These are phyloP conservation scores for Fusarium veterinarium DNA, from an alignment of 2,329 filamentous ascomycete genomes.

Conservation along the genomic window DNA sequence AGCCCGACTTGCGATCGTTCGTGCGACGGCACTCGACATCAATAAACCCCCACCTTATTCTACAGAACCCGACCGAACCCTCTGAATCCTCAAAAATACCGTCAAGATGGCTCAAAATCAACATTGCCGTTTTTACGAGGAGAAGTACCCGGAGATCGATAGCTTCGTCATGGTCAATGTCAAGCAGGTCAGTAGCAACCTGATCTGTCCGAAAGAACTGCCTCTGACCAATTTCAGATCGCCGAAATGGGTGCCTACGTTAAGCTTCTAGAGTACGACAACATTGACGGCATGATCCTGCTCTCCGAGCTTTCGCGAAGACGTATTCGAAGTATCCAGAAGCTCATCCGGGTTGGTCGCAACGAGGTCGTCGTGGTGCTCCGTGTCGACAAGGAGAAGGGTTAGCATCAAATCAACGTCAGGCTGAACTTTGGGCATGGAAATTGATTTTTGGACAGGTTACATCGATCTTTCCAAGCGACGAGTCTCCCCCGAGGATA, in stretches of 20 bases:
- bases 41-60: slow-evolving; percentile 47
- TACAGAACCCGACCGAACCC: slow-evolving; percentile 39
- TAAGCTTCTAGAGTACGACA: slow-evolving; percentile 99
- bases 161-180: slow-evolving; percentile 99
- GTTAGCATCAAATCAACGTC: slow-evolving; percentile 55
- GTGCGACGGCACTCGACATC: slow-evolving; percentile 43
- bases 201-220: slow-evolving; percentile 16
- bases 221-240: slow-evolving; percentile 68
- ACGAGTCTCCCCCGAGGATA: slow-evolving; percentile 96
- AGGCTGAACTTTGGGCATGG: slow-evolving; percentile 35
- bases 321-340: slow-evolving; percentile 99
- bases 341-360: slow-evolving; percentile 96
- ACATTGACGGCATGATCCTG: slow-evolving; percentile 99
- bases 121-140: slow-evolving; percentile 97
- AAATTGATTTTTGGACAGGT: slow-evolving; percentile 53
- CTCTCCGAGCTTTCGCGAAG: slow-evolving; percentile 96
- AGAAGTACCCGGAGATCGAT: slow-evolving; percentile 95
- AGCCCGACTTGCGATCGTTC: slow-evolving; percentile 38
- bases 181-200: slow-evolving; percentile 77
- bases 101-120: slow-evolving; percentile 86
- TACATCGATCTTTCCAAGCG: slow-evolving; percentile 99
- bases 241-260: slow-evolving; percentile 99
- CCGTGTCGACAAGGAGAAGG: slow-evolving; percentile 99
- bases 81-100: slow-evolving; percentile 51
- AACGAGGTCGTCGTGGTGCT: slow-evolving; percentile 99